A percentile compares a stretch with the other conserved stretches of the same genome.
phyloP scores from a whole-genome alignment of 768 basidiomycete genomes.

The Trametes cingulata region DNA sequence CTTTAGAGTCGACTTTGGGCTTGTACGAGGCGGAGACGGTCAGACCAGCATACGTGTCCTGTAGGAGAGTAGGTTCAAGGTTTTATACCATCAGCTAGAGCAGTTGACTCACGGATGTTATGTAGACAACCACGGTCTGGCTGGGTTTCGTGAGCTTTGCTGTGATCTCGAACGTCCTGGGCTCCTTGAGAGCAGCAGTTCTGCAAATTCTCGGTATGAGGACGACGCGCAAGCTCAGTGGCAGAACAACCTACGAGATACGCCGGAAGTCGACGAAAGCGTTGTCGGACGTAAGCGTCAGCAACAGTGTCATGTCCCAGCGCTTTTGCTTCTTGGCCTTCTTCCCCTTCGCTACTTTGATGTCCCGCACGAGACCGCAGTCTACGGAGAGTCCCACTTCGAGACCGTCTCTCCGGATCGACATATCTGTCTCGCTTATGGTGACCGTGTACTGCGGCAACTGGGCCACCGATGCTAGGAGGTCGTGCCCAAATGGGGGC shows the following conservation, averaged over 20 bases:
- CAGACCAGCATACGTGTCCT: slow-evolving; percentile 80
- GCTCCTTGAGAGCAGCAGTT: slow-evolving; percentile 62
- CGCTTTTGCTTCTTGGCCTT: slow-evolving; percentile 49
- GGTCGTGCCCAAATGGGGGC: slow-evolving; percentile 71
- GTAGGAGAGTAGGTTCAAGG: too few relatives aligned
- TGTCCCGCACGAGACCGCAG: slow-evolving; percentile 50
- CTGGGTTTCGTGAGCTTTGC: slow-evolving; percentile 73
- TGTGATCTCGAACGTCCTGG: slow-evolving; percentile 60
- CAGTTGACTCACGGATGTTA: slow-evolving; percentile 54
- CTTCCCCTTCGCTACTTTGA: slow-evolving; percentile 29
- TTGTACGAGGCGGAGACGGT: slow-evolving; percentile 53
- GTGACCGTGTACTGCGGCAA: slow-evolving; percentile 65
- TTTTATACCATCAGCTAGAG: neutral
- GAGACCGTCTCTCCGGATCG: slow-evolving; percentile 49
- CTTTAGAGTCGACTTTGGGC: slow-evolving; percentile 51
- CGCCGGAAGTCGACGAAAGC: slow-evolving; percentile 79
- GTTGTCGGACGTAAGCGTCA: slow-evolving; percentile 75
- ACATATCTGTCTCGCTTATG: slow-evolving; percentile 49
- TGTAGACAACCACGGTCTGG: slow-evolving; percentile 60
- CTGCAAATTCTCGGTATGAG: slow-evolving; percentile 39
- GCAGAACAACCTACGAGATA: slow-evolving; percentile 54
- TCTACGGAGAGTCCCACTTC: slow-evolving; percentile 56
- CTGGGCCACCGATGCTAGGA: slow-evolving; percentile 59
- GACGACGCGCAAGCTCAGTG: neutral
- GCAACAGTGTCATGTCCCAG: slow-evolving; percentile 65